Percentiles rank a stretch among this genome's conserved stretches.
Evolutionary conservation across 208 protist genomes (phyloP).

Genomic region (Leishmania major): DNA sequence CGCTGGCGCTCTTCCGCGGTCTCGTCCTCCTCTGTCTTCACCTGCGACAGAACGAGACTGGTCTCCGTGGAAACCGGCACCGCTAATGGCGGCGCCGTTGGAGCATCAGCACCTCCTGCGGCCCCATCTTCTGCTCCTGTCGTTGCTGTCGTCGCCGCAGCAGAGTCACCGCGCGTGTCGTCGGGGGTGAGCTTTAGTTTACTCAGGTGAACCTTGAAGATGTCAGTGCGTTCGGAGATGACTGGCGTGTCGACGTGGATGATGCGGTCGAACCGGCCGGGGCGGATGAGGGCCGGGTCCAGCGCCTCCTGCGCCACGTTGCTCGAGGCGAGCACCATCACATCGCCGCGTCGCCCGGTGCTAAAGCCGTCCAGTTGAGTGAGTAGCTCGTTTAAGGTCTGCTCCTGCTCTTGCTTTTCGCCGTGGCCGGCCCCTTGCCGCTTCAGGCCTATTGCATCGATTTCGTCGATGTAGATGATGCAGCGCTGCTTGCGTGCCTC

Average conservation of each 20-base stretch:
- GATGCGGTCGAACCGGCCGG: conserved; percentile 95
- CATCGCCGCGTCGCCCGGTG: conserved; percentile 55
- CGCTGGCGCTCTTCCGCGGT: not conserved
- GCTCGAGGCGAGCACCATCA: conserved; percentile 97
- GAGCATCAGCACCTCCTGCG: not conserved
- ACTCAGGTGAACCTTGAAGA: conserved; percentile 95
- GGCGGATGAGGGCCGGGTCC: conserved; percentile 91
- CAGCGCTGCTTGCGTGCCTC: conserved; percentile 94
- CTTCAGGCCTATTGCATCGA: conserved; percentile 96
- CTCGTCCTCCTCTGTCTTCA: conserved; percentile 34
- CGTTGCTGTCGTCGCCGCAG: not conserved
- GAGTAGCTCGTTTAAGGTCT: conserved; percentile 98
- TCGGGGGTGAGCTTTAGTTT: conserved; percentile 65
- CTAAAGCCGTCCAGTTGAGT: conserved; percentile 97
- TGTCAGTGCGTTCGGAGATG: conserved; percentile 93
- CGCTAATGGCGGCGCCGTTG: not conserved
- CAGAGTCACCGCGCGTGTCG: not conserved
- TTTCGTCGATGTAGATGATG: conserved; percentile 99
- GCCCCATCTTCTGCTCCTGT: not conserved
- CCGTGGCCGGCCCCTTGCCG: conserved; percentile 63
- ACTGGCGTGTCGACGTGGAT: conserved; percentile 93
- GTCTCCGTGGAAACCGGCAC: conserved; percentile 4
- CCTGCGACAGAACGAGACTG: conserved; percentile 24
- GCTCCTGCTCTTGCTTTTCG: conserved; percentile 95
- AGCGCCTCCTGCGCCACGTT: conserved; percentile 94